Evolutionary conservation across 257 asterid genomes (phyloP), one percentile per base, ranked within the genome.

Genomic region (Sherardia arvensis): DNA sequence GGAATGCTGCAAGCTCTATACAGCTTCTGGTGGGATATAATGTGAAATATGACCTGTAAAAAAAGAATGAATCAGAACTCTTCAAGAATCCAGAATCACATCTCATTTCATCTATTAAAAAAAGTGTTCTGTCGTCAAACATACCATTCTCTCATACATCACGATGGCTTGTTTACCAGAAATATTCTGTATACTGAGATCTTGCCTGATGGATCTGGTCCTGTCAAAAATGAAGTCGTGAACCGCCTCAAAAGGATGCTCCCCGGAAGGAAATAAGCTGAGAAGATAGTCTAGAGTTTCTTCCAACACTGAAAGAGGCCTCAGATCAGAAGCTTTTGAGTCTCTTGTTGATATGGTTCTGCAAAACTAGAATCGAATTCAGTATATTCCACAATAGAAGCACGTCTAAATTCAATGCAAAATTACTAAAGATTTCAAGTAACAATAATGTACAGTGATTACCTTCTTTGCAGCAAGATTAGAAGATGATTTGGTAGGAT

Each of bases 101-200:
- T 28, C 62, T 57, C 62, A 8, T n/a, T 7, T 27, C 32, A 57
- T 57, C 29, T 6, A 22, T 4, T 25, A 53, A 62, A 71, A 45
- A 58, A 34, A 14, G 12, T 20, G 45, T n/a, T 62, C 20, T 21
- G 59, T 48, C 28, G 60, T 60, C 58, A 45, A 43, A 66, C 95
- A 58, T 89, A 92, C 98, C 95, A 92, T 87, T 77, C 92, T 87
- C 80, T 92, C 97, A 47, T 87, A 92, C 88, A 92, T 85, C 58
- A 71, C 67, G 69, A 92, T 84, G 72, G 74, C 95, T 77, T 72
- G 80, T 68, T 78, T 74, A 57, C 77, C 74, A 71, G 67, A 66
- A 74, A 76, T 74, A 73, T 81, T 87, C 83, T 92, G 98, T 95
- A 92, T 88, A 71, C 95, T 82, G 49, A 92, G 91, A 74, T 92